These are phyloP conservation scores for Tanozyma kutaoensis DNA, from an alignment of 805 yeast species.

Conservation along the genomic window DNA sequence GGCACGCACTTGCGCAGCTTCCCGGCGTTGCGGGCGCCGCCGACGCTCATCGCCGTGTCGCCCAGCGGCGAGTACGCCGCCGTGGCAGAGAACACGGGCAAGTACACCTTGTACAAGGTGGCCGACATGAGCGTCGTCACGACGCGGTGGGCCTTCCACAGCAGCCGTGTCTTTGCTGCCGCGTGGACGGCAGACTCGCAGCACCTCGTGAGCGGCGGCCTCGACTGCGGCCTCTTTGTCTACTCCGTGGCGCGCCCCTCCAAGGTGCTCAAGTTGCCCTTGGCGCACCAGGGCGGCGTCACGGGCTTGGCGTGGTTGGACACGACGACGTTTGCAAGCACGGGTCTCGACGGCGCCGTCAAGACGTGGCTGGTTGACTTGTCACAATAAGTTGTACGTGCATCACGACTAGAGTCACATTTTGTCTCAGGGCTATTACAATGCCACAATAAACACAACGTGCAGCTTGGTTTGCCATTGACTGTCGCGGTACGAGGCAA, in stretches of 20 bases:
- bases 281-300: constrained; percentile 86
- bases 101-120: constrained; percentile 59
- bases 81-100: constrained; percentile 79
- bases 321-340: constrained; percentile 37
- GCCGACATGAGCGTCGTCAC: constrained; percentile 47
- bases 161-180: constrained; percentile 65
- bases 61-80: constrained; percentile 61
- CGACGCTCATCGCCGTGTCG: constrained; percentile 53
- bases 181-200: constrained; percentile 70
- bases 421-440: too few relatives aligned
- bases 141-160: constrained; percentile 93
- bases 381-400: too few relatives aligned
- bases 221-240: constrained; percentile 70
- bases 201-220: constrained; percentile 63
- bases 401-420: too few relatives aligned
- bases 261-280: constrained; percentile 57
- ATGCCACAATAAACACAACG: too few relatives aligned
- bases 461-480: too few relatives aligned
- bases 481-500: too few relatives aligned
- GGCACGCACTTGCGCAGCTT: constrained; percentile 10
- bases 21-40: constrained; percentile 43
- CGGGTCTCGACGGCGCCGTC: constrained; percentile 73
- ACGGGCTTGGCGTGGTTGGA: constrained; percentile 59
- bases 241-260: constrained; percentile 73
- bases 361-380: constrained; percentile 61